Percentiles rank a stretch among this genome's conserved stretches.
These are phyloP conservation scores for Fusarium pseudocircinatum DNA, from an alignment of 2,329 filamentous ascomycete species.

Conservation along the genomic window DNA sequence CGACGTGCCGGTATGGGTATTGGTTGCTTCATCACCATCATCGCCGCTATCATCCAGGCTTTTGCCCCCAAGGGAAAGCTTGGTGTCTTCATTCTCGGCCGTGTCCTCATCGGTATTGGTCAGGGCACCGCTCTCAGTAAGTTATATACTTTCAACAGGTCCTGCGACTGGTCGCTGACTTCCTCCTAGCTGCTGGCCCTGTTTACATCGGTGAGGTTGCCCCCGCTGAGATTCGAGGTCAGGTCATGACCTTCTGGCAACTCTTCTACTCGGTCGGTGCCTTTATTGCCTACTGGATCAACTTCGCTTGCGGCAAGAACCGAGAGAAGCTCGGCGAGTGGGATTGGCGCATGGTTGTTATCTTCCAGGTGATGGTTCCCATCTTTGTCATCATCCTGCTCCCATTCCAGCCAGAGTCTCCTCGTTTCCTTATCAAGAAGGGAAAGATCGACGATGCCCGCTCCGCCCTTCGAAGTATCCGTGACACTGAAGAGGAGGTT, in stretches of 20 bases:
- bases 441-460: conserved; percentile 70
- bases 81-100: conserved; percentile 73
- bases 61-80: conserved; percentile 70
- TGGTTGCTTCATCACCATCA: conserved; percentile 71
- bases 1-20: conserved; percentile 72
- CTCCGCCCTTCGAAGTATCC: conserved; percentile 65
- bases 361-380: conserved; percentile 77
- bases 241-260: conserved; percentile 75
- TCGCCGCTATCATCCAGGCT: conserved; percentile 75
- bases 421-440: conserved; percentile 73
- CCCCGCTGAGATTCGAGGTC: conserved; percentile 70
- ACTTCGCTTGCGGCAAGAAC: conserved; percentile 69
- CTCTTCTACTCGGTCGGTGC: conserved; percentile 71
- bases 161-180: neutral
- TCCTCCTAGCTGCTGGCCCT: conserved; percentile 65
- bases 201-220: conserved; percentile 77
- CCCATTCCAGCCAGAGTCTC: conserved; percentile 74
- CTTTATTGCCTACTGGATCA: conserved; percentile 64
- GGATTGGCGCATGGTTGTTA: conserved; percentile 78
- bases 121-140: conserved; percentile 71
- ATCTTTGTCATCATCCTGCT: conserved; percentile 68
- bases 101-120: conserved; percentile 75
- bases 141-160: neutral
- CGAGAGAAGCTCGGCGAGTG: conserved; percentile 68
- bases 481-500: conserved; percentile 71